These are phyloP conservation scores for Aspergillus eucalypticola DNA, from an alignment of 2,329 filamentous ascomycete species.

Conservation along the genomic window DNA sequence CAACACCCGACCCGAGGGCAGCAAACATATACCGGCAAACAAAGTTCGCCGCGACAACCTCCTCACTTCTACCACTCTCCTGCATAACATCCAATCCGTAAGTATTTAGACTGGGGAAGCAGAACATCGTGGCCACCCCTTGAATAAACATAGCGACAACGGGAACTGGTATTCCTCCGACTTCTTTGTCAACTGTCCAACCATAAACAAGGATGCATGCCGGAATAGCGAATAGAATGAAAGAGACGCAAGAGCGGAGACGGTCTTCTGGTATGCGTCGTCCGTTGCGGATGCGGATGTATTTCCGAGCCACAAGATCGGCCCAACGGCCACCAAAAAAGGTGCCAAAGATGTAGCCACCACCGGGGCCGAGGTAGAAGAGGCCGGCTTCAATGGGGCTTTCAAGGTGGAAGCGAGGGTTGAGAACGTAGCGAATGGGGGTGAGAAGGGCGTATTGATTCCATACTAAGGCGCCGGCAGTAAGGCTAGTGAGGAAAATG, in stretches of 20 bases:
- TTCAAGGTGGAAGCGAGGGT: conserved; percentile 69
- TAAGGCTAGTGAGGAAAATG: conserved; percentile 62
- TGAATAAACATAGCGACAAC: conserved; percentile 74
- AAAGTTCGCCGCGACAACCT: conserved; percentile 80
- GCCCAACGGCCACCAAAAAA: conserved; percentile 72
- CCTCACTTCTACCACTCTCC: conserved; percentile 57
- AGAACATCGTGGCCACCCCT: conserved; percentile 72
- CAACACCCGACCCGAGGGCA: conserved; percentile 68
- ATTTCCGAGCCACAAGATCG: conserved; percentile 65
- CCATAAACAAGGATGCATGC: conserved; percentile 69
- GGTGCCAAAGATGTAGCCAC: conserved; percentile 68
- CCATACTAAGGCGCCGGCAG: conserved; percentile 67
- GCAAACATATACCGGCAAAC: conserved; percentile 75
- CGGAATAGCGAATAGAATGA: conserved; percentile 60
- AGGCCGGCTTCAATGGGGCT: conserved; percentile 67
- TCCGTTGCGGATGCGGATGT: conserved; percentile 59
- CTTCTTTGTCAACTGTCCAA: conserved; percentile 59
- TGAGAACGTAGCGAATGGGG: conserved; percentile 70
- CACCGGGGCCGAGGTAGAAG: conserved; percentile 73
- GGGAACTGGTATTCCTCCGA: conserved; percentile 59
- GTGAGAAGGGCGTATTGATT: conserved; percentile 73
- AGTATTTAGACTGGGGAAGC: conserved; percentile 73
- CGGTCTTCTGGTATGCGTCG: conserved; percentile 68
- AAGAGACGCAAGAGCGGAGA: conserved; percentile 59
- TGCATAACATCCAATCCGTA: conserved; percentile 85